A percentile compares a stretch with the other conserved stretches of the same genome.
phyloP scores from a whole-genome alignment of 805 yeast genomes.

The Candida berthetii region DNA sequence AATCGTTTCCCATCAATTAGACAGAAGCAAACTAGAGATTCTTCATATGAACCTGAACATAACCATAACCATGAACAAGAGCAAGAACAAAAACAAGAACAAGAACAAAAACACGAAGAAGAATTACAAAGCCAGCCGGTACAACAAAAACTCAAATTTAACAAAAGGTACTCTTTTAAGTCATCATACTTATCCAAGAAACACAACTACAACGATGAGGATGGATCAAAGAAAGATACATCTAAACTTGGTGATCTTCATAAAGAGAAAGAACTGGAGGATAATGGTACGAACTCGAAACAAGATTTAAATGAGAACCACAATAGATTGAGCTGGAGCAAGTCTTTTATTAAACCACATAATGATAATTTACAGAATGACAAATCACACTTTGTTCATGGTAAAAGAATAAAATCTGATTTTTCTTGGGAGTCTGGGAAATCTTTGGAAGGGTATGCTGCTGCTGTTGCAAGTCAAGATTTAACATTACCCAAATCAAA shows the following conservation, averaged over 20 bases:
- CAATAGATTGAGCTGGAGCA: conserved; percentile 7
- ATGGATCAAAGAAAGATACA: no score
- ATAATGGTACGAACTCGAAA: not conserved
- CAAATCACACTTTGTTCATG: not conserved
- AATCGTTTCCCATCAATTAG: not conserved
- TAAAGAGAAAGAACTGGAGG: not conserved
- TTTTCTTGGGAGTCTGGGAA: conserved; percentile 18
- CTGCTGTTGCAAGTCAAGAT: conserved; percentile 9
- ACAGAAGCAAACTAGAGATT: not conserved
- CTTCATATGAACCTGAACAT: no score
- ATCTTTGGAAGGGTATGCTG: conserved; percentile 15
- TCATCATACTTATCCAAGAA: no score
- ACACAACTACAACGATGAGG: no score
- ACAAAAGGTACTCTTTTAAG: no score
- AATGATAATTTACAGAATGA: not conserved
- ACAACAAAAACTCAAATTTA: not conserved
- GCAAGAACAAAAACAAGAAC: conserved; percentile 5
- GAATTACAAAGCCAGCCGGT: not conserved
- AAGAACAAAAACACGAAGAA: not conserved
- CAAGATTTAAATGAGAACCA: not conserved
- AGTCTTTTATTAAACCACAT: not conserved
- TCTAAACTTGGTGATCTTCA: not conserved
- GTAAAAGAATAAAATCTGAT: not conserved
- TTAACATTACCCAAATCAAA: conserved; percentile 5
- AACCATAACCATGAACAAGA: conserved; percentile 3